Evolutionary conservation across 1,284 basidiomycete species (phyloP).

Genomic region (Heterobasidion parviporum): DNA sequence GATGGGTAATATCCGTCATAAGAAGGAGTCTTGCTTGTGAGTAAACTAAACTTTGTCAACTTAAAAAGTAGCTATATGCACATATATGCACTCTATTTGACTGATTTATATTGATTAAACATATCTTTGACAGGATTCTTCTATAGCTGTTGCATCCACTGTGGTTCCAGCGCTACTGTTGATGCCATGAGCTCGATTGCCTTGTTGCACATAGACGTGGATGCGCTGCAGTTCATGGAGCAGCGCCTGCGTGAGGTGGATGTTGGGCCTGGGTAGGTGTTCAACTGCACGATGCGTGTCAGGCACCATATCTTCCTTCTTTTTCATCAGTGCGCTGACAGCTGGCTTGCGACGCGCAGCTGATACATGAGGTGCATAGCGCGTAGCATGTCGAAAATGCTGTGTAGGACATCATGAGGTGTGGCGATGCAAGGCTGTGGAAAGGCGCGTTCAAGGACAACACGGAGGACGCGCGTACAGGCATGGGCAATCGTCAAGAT

Average conservation of each 20-base stretch:
- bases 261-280: conserved; percentile 39
- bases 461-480: conserved; percentile 80
- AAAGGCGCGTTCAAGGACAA: conserved; percentile 95
- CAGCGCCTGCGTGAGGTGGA: conserved; percentile 67
- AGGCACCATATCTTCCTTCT: conserved; percentile 26
- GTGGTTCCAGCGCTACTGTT: conserved; percentile 66
- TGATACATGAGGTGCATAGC: conserved; percentile 80
- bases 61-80: too few species aligned
- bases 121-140: too few species aligned
- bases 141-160: too few species aligned
- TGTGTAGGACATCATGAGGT: conserved; percentile 81
- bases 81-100: too few species aligned
- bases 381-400: conserved; percentile 72
- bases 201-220: conserved; percentile 82
- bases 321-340: neutral
- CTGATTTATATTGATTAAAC: too few species aligned
- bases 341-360: conserved; percentile 28
- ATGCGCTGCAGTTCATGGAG: conserved; percentile 75
- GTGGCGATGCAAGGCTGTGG: conserved; percentile 75
- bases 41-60: too few species aligned
- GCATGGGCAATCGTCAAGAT: conserved; percentile 84
- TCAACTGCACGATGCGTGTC: conserved; percentile 48
- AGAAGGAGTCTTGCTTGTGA: too few species aligned
- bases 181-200: conserved; percentile 76
- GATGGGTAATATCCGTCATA: too few species aligned